Percentiles rank a stretch among this genome's conserved stretches.
Evolutionary conservation across 345 rosid genomes (phyloP).

Genomic region (Bruguiera sexangula): DNA sequence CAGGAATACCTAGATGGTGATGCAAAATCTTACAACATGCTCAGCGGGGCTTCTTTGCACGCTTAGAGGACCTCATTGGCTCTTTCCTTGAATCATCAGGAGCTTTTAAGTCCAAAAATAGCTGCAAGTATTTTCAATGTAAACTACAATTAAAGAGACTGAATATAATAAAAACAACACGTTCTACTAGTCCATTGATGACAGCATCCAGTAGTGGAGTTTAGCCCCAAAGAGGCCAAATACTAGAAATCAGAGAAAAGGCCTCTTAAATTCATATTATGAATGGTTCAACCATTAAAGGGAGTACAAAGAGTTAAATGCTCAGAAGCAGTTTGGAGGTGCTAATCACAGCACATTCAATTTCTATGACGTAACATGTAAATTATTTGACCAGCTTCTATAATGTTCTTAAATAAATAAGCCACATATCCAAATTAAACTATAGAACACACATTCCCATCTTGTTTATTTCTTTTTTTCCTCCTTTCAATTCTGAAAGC

Average conservation of each 20-base stretch:
- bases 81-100: constrained; percentile 65
- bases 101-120: constrained; percentile 53
- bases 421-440: neutral
- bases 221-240: neutral
- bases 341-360: neutral
- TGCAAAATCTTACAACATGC: constrained; percentile 8
- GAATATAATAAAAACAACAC: constrained; percentile 2
- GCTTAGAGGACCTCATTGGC: constrained; percentile 52
- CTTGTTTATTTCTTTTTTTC: neutral
- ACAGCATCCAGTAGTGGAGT: neutral
- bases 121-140: constrained; percentile 45
- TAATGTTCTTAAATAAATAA: neutral
- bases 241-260: neutral
- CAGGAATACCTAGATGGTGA: neutral
- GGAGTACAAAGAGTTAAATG: too few species aligned
- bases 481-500: neutral
- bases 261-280: too few species aligned
- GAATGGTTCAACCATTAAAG: too few species aligned
- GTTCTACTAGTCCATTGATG: neutral
- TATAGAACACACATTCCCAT: neutral
- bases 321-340: too few species aligned
- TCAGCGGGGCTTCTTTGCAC: constrained; percentile 65
- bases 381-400: neutral
- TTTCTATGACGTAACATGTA: neutral
- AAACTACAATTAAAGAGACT: neutral